Conservation (phyloP, 2,329 filamentous ascomycete genomes). For the Immersiporthe knoxdaviesiana region DNA sequence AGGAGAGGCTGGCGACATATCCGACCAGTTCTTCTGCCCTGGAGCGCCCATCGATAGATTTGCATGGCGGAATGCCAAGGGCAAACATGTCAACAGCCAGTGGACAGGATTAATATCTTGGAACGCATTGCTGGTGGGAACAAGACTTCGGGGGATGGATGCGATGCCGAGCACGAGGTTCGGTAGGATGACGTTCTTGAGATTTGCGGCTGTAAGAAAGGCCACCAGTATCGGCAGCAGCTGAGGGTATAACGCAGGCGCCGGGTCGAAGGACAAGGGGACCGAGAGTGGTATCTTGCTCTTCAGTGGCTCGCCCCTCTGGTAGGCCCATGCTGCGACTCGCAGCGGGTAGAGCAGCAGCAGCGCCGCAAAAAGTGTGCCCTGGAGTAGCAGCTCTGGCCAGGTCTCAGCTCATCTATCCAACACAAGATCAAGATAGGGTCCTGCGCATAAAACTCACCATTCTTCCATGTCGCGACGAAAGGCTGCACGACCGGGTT, state of each 20-base stretch:
- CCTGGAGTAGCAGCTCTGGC: conserved; percentile 48
- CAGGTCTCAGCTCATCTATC: conserved; percentile 28
- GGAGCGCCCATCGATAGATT: conserved; percentile 34
- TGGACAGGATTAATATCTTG: conserved; percentile 70
- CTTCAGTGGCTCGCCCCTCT: conserved; percentile 39
- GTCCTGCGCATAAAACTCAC: conserved; percentile 40
- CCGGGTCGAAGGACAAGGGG: conserved; percentile 84
- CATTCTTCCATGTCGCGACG: conserved; percentile 51
- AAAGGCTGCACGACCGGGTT: conserved; percentile 53
- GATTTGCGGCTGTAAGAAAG: conserved; percentile 69
- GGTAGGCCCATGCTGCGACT: conserved; percentile 54
- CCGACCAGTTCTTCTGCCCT: background rate
- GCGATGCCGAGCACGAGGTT: conserved; percentile 83
- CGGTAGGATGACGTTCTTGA: conserved; percentile 66
- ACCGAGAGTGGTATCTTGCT: conserved; percentile 50
- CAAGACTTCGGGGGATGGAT: conserved; percentile 71
- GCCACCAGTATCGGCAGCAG: conserved; percentile 77
- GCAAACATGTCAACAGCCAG: conserved; percentile 76
- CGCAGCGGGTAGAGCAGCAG: conserved; percentile 62
- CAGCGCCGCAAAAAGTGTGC: conserved; percentile 44
- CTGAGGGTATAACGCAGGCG: conserved; percentile 85
- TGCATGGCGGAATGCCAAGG: conserved; percentile 57
- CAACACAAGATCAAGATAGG: background rate
- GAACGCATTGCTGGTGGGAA: conserved; percentile 64
- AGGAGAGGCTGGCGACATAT: conserved; percentile 27